Percentiles rank a stretch among this genome's conserved stretches.
Conservation (phyloP, 1,139 yeast genomes). For the Yamadazyma membranifaciens region DNA sequence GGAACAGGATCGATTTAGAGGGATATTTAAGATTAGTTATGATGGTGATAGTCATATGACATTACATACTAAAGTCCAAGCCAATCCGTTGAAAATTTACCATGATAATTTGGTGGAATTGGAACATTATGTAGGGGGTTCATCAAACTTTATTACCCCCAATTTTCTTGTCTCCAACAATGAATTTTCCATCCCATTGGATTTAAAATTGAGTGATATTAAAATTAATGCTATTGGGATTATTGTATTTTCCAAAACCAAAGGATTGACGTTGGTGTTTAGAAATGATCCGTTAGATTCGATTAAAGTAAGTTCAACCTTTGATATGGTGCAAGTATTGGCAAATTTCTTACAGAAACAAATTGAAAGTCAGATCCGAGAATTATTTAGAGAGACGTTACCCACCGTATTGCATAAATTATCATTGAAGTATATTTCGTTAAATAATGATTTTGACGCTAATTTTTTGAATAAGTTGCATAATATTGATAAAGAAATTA, state of each 20-base stretch:
- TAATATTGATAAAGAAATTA: slow-evolving; percentile 10
- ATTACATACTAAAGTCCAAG: slow-evolving; percentile 79
- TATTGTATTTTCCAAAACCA: slow-evolving; percentile 75
- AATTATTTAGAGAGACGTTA: slow-evolving; percentile 76
- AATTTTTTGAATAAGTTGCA: slow-evolving; percentile 5
- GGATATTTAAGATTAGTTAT: slow-evolving; percentile 79
- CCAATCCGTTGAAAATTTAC: slow-evolving; percentile 76
- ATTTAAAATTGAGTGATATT: slow-evolving; percentile 70
- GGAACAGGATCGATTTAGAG: slow-evolving; percentile 76
- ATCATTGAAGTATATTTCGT: slow-evolving; percentile 64
- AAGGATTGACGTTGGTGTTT: slow-evolving; percentile 83
- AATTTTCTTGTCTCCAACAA: slow-evolving; percentile 64
- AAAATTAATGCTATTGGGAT: slow-evolving; percentile 78
- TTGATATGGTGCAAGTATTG: slow-evolving; percentile 80
- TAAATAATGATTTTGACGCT: slow-evolving; percentile 7
- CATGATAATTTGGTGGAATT: slow-evolving; percentile 47
- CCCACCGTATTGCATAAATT: slow-evolving; percentile 80
- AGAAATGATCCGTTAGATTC: slow-evolving; percentile 85
- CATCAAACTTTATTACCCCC: slow-evolving; percentile 56
- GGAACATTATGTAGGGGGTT: slow-evolving; percentile 25
- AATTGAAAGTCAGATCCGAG: slow-evolving; percentile 78
- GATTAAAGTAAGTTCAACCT: slow-evolving; percentile 78
- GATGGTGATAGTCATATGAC: slow-evolving; percentile 80
- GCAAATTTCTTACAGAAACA: slow-evolving; percentile 79
- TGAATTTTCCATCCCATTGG: slow-evolving; percentile 75